Conservation (phyloP, 2,329 filamentous ascomycete species). For the Calonectria naviculata region DNA sequence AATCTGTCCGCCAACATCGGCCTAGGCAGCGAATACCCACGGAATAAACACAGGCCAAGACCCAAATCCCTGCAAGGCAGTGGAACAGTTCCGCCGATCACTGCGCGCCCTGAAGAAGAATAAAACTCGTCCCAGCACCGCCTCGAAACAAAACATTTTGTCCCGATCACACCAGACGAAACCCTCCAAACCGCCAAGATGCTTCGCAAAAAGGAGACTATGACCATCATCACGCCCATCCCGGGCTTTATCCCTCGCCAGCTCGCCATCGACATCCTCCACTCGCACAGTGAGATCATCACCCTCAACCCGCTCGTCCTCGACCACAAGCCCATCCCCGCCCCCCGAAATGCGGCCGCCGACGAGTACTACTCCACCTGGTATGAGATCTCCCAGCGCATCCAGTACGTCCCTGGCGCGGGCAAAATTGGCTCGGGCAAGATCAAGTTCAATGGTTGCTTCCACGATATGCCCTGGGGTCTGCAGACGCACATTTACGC, state of each 20-base stretch:
- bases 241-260: slow-evolving; percentile 77
- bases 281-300: slow-evolving; percentile 77
- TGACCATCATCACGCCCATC: slow-evolving; percentile 77
- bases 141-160: background rate
- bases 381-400: slow-evolving; percentile 78
- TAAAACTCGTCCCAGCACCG: background rate
- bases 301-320: slow-evolving; percentile 77
- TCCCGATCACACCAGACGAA: background rate
- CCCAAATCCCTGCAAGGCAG: background rate
- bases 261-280: slow-evolving; percentile 78
- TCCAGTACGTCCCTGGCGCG: slow-evolving; percentile 75
- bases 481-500: slow-evolving; percentile 79
- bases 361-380: slow-evolving; percentile 80
- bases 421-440: slow-evolving; percentile 73
- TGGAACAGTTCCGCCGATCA: background rate
- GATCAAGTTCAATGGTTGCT: slow-evolving; percentile 77
- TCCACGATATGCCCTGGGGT: slow-evolving; percentile 79
- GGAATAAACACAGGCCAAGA: background rate
- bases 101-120: background rate
- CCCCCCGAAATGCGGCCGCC: slow-evolving; percentile 73
- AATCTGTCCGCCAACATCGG: background rate
- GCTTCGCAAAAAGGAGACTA: slow-evolving; percentile 72
- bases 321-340: slow-evolving; percentile 70
- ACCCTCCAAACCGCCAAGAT: slow-evolving; percentile 47
- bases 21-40: background rate